Percentiles rank a stretch among this genome's conserved stretches.
phyloP scores from a whole-genome alignment of 139 green algal genomes.

The Chlamydomonas sphaeroides region DNA sequence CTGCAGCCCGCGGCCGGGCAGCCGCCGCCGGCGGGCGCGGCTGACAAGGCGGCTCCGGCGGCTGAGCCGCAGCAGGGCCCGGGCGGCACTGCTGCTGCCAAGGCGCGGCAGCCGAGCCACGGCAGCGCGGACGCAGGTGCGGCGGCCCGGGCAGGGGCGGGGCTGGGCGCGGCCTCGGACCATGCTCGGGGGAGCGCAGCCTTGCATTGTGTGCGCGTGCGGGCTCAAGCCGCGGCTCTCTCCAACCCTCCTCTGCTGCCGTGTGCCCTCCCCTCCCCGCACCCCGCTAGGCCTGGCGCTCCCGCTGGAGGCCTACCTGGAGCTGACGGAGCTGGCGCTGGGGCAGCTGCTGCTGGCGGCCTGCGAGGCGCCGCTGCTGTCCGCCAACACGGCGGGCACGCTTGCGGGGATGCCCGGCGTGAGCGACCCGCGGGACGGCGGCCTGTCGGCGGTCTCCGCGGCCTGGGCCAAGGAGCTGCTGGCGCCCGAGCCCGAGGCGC shows the following conservation, averaged over 20 bases:
- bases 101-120: no score
- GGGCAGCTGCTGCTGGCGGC: conserved; percentile 24
- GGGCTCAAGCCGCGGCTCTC: no score
- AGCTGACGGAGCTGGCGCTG: conserved; percentile 13
- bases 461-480: background rate
- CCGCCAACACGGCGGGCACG: conserved; percentile 6
- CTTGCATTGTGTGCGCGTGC: no score
- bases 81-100: no score
- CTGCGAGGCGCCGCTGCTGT: conserved; percentile 15
- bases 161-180: no score
- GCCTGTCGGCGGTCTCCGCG: background rate
- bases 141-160: no score
- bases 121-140: no score
- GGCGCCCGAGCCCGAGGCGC: background rate
- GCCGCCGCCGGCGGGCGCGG: background rate
- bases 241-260: no score
- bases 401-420: background rate
- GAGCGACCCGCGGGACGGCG: background rate
- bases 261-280: background rate
- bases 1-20: background rate
- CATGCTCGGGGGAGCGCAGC: no score
- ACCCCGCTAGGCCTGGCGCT: background rate
- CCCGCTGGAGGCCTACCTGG: conserved; percentile 26
- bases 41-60: background rate
- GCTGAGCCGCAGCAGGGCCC: no score